These are phyloP conservation scores for Myxozyma melibiosi DNA, from an alignment of 805 yeast genomes.

Conservation along the genomic window DNA sequence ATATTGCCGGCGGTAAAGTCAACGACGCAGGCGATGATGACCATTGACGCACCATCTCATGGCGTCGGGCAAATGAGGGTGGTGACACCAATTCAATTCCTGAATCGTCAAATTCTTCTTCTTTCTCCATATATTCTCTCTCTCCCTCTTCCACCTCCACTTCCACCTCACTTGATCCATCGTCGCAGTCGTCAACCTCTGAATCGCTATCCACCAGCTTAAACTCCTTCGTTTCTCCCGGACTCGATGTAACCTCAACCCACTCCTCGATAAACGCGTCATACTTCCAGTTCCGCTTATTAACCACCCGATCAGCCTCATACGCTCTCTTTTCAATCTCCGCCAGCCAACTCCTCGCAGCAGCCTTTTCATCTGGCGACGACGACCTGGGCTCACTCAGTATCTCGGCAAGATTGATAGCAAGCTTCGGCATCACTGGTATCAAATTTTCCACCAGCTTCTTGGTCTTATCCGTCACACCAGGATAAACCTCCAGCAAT, in stretches of 20 bases:
- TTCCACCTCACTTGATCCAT: not conserved
- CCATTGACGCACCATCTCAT: not conserved
- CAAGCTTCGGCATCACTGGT: slow-evolving; percentile 13
- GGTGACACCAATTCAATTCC: not conserved
- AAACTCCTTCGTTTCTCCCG: not conserved
- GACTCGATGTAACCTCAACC: slow-evolving; percentile 8
- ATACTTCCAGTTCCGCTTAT: slow-evolving; percentile 18
- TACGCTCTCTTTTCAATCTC: slow-evolving; percentile 19
- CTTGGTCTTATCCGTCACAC: slow-evolving; percentile 3
- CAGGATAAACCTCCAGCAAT: slow-evolving; percentile 1
- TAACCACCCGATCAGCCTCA: slow-evolving; percentile 2
- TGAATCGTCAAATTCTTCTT: not conserved
- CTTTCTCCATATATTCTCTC: too few relatives aligned
- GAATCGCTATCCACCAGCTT: not conserved
- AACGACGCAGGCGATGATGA: not conserved
- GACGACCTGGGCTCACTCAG: not conserved
- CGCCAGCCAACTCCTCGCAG: slow-evolving; percentile 4
- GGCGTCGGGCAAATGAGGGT: not conserved
- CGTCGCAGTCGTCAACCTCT: not conserved
- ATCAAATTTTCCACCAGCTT: slow-evolving; percentile 10
- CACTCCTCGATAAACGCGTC: slow-evolving; percentile 28
- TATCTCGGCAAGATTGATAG: slow-evolving; percentile 4
- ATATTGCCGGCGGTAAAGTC: not conserved
- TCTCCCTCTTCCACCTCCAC: not conserved
- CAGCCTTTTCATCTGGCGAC: not conserved